Base-by-base conservation (phyloP, 1,284 basidiomycete genomes). In the Ganoderma sinense region DNA sequence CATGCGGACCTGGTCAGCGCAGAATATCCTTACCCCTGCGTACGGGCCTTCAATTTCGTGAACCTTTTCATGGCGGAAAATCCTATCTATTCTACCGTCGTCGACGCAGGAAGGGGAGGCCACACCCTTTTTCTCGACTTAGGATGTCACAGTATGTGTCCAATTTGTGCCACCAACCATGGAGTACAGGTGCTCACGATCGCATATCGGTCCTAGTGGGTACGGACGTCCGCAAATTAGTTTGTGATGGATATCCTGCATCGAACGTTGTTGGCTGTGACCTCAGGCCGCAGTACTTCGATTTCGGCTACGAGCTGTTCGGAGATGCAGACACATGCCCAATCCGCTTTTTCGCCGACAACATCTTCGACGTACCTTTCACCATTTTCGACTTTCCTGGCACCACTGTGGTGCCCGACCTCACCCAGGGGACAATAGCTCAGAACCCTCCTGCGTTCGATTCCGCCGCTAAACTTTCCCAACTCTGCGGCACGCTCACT, bases 1-100 rank as follows among this genome's bases (percentile, higher is more conserved):
- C 6, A 36, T 51, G 29, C 10, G 23, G 23, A 29, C 26, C 16
- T 43, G 40, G 39, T 29, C n/a, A 82, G 78, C 71, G 71, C 64
- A 20, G 69, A 76, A n/a, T 81, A 81, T 40, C 79, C 81, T 0
- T 83, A 83, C 68, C 80, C 81, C 33, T 83, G 82, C 71, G 79
- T 83, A 58, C 76, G 77, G 16, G 75, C 62, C 2, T 82, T 82
- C 73, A 78, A 79, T 56, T 78, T 80, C 65, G 78, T 80, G 20
- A 77, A 71, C 23, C 74, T 79, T 14, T 72, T 78, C 73, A 80
- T 82, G 79, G 51, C 67, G 0, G 61, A 73, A 39, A 79, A 80
- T 63, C 61, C 75, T 10, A 68, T 74, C 18, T 82, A 82, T 56
- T 66, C 71, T 4, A 62, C 66, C 16, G 75, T 82, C 10, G 61